A percentile compares a stretch with the other conserved stretches of the same genome.
phyloP scores from a whole-genome alignment of 495 filamentous ascomycete genomes.

The Penicillium canariense region DNA sequence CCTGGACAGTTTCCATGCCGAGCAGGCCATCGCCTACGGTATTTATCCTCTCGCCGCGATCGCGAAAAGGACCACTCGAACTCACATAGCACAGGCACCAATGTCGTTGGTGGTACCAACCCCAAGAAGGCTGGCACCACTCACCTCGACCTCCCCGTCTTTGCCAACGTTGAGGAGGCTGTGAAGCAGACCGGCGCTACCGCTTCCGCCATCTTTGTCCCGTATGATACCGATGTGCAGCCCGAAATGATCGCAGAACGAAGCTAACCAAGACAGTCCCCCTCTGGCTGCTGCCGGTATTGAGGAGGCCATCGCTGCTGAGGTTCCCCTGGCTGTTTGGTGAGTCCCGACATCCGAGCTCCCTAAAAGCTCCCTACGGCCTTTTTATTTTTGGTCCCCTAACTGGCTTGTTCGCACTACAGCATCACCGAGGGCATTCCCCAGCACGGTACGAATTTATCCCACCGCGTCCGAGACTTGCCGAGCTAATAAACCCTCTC shows the following conservation, averaged over 20 bases:
- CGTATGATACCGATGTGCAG: slow-evolving; percentile 53
- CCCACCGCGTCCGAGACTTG: slow-evolving; percentile 1
- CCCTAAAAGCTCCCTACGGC: slow-evolving; percentile 10
- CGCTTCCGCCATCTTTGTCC: slow-evolving; percentile 95
- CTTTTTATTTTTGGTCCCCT: neutral
- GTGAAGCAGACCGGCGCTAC: slow-evolving; percentile 87
- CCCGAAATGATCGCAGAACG: neutral
- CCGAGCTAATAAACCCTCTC: slow-evolving; percentile 26
- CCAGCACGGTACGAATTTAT: slow-evolving; percentile 71
- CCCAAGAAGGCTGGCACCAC: slow-evolving; percentile 93
- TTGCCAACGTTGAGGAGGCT: slow-evolving; percentile 83
- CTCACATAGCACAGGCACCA: slow-evolving; percentile 68
- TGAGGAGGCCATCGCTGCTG: slow-evolving; percentile 91
- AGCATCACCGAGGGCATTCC: slow-evolving; percentile 98
- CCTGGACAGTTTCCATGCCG: slow-evolving; percentile 80
- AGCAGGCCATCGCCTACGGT: slow-evolving; percentile 98
- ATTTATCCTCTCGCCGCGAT: slow-evolving; percentile 30
- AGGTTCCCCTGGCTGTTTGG: slow-evolving; percentile 91
- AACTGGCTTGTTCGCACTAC: slow-evolving; percentile 10
- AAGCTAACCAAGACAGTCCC: slow-evolving; percentile 54
- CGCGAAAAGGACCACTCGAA: slow-evolving; percentile 18
- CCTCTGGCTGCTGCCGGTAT: slow-evolving; percentile 91
- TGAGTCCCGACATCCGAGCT: slow-evolving; percentile 35
- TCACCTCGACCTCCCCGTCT: slow-evolving; percentile 92
- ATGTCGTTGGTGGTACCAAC: slow-evolving; percentile 97